A percentile compares a stretch with the other conserved stretches of the same genome.
These are phyloP conservation scores for Galerina marginata DNA, from an alignment of 768 basidiomycete genomes.

Conservation along the genomic window DNA sequence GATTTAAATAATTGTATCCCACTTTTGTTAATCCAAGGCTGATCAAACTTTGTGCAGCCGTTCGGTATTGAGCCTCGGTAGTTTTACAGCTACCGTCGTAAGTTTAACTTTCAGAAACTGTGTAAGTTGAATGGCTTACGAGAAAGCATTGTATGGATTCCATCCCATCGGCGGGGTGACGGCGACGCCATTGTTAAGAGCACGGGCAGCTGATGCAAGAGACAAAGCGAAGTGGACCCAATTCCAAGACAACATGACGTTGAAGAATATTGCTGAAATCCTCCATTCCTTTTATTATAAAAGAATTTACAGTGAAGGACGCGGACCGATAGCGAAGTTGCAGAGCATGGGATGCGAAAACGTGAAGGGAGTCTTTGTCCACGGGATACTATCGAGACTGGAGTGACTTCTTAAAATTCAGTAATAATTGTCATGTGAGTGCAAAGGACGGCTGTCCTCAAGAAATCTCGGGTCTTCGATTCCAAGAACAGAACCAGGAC, in stretches of 20 bases:
- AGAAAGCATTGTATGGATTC: constrained; percentile 55
- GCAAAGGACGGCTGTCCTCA: no score
- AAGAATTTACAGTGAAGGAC: background rate
- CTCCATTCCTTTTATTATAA: background rate
- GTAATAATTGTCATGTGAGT: no score
- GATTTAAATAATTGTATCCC: constrained; percentile 49
- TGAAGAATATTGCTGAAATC: background rate
- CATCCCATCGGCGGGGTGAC: constrained; percentile 52
- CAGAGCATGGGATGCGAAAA: no score
- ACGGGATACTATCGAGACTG: no score
- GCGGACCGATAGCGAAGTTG: background rate
- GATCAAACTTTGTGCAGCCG: constrained; percentile 45
- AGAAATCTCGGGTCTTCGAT: no score
- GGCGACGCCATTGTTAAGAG: constrained; percentile 47
- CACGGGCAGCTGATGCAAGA: constrained; percentile 18
- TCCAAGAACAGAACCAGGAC: no score
- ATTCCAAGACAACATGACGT: constrained; percentile 10
- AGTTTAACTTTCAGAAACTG: background rate
- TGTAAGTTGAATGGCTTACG: constrained; percentile 29
- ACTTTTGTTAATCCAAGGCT: constrained; percentile 39
- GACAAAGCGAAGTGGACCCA: constrained; percentile 12
- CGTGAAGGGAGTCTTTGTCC: no score
- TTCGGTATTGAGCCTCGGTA: constrained; percentile 45
- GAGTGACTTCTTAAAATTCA: no score
- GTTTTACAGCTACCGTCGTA: constrained; percentile 39